Conservation (phyloP, 192 early-diverging fungal species). For the Backusella luteola region DNA sequence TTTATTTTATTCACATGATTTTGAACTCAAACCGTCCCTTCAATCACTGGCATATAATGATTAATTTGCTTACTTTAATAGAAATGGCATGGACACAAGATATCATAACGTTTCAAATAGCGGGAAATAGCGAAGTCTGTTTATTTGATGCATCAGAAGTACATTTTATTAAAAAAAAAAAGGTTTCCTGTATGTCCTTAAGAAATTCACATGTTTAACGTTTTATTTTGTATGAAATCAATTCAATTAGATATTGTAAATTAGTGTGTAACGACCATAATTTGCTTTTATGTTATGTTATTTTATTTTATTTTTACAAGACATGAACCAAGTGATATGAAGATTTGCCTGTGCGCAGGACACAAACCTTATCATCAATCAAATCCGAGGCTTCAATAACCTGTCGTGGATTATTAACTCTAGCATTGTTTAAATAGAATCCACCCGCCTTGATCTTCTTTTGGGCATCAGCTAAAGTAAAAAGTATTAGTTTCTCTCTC, state of each 20-base stretch:
- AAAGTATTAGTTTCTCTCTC: neutral
- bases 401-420: constrained; percentile 44
- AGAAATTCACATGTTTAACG: neutral
- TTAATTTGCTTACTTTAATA: no score
- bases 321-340: constrained; percentile 64
- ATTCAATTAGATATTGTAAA: neutral
- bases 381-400: constrained; percentile 49
- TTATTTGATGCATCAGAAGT: no score
- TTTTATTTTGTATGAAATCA: neutral
- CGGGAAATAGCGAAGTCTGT: no score
- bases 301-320: constrained; percentile 10
- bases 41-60: no score
- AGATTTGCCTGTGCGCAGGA: constrained; percentile 78
- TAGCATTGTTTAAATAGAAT: constrained; percentile 73
- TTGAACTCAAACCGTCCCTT: neutral
- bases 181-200: neutral
- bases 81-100: neutral
- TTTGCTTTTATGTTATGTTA: neutral
- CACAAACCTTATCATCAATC: constrained; percentile 63
- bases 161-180: neutral
- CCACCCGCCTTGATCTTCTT: constrained; percentile 79
- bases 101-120: no score
- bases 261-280: neutral
- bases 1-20: neutral
- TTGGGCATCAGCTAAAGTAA: constrained; percentile 63